Percentiles rank a stretch among this genome's conserved stretches.
These are phyloP conservation scores for Quercus lobata DNA, from an alignment of 331 rosid genomes.

Conservation along the genomic window DNA sequence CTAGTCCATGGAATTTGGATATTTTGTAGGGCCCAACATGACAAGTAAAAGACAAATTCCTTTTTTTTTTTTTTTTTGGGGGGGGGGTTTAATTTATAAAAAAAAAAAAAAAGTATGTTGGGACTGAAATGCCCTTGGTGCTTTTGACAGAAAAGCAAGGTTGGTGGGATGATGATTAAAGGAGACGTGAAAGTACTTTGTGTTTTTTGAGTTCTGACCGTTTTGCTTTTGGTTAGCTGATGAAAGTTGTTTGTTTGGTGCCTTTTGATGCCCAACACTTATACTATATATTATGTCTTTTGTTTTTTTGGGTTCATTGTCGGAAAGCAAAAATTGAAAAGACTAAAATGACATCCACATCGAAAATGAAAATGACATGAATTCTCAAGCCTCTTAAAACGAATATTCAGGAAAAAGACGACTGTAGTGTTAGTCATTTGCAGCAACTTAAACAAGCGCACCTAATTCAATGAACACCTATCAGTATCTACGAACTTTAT, in stretches of 20 bases:
- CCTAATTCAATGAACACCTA: too few relatives aligned
- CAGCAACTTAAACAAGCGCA: background rate
- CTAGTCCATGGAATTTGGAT: constrained; percentile 31
- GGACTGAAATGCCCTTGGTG: constrained; percentile 23
- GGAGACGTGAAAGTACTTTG: constrained; percentile 38
- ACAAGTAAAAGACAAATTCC: constrained; percentile 49
- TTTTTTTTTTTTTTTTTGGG: background rate
- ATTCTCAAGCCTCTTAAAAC: constrained; percentile 16
- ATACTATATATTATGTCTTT: constrained; percentile 2
- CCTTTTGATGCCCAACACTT: constrained; percentile 49
- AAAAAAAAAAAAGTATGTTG: background rate
- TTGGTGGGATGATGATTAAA: constrained; percentile 34
- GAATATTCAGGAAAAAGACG: constrained; percentile 18
- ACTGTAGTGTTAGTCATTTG: too few relatives aligned
- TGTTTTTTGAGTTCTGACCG: constrained; percentile 39
- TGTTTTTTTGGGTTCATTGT: constrained; percentile 19
- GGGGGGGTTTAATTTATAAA: background rate
- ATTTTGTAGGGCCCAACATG: constrained; percentile 38
- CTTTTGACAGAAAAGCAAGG: background rate
- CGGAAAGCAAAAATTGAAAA: constrained; percentile 24
- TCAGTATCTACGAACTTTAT: too few relatives aligned
- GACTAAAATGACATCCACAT: constrained; percentile 26
- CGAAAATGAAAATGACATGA: constrained; percentile 22
- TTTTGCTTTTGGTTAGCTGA: constrained; percentile 46
- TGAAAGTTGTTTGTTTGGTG: constrained; percentile 44